Base-by-base conservation (phyloP, 2,329 filamentous ascomycete species). In the Calycina marina region DNA sequence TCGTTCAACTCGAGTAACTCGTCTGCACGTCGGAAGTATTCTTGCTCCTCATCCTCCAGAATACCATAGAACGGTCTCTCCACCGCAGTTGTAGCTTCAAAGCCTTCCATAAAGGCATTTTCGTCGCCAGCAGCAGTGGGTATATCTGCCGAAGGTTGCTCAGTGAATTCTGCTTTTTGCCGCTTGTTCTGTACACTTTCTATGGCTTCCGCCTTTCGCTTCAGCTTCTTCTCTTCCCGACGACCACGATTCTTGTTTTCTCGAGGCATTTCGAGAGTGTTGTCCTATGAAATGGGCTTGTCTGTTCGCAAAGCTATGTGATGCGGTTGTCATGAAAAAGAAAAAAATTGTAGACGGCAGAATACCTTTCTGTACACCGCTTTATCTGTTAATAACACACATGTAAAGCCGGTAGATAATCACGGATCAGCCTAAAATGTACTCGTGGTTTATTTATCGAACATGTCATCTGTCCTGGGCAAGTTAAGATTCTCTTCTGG, bases 11-110 rank as follows among this genome's bases (percentile, higher is more conserved):
- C 86, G 38, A 98, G 74, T 59, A 92, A 67, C 54, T 92, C 80
- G 60, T 92, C 86, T 33, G 86, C 85, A 29, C 75, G 74, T 44
- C 82, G 78, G 57, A 96, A 98, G 56, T 94, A 94, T 56, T 94
- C 86, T 52, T 93, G 84, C 61, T 98, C 90, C 44, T 92, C 73
- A 34, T 92, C 78, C 47, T 84, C 80, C 15, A 98, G 75, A 64
- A 94, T 77, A 42, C 90, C 90, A 48, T 92, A 96, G 61, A 93
- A 98, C 6, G 51, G 51, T 11, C 50, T 36, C 14, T 51, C 49
- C 8, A 31, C 38, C 9, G 32, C 36, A 18, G 39, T 41, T n/a
- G 40, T 42, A 28, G 40, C 45, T 9, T 39, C 42, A n/a, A n/a
- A 22, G n/a, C n/a, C 20, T 22, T 22, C 20, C 20, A 22, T 22